A percentile compares a stretch with the other conserved stretches of the same genome.
Conservation (phyloP, 805 yeast genomes). For the Candida chilensis region DNA sequence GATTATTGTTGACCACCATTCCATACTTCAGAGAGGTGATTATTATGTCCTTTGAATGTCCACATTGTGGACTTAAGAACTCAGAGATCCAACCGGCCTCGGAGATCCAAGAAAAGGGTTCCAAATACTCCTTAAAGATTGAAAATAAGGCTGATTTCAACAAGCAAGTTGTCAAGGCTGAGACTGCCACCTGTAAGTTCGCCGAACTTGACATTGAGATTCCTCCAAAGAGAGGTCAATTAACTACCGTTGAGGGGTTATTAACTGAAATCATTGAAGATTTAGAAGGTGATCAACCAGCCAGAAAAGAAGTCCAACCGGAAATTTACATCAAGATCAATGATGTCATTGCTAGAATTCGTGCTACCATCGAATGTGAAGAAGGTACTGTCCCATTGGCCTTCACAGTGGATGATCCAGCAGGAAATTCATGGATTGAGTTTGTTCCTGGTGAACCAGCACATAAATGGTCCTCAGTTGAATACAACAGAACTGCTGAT, state of each 20-base stretch:
- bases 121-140: slow-evolving; percentile 59
- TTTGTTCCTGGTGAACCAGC: slow-evolving; percentile 78
- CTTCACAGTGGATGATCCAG: slow-evolving; percentile 79
- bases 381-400: slow-evolving; percentile 68
- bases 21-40: slow-evolving; percentile 90
- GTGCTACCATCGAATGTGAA: slow-evolving; percentile 54
- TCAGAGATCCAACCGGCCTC: slow-evolving; percentile 96
- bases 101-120: slow-evolving; percentile 81
- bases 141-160: slow-evolving; percentile 67
- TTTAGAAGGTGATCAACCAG: slow-evolving; percentile 71
- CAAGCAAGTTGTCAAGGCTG: slow-evolving; percentile 89
- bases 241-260: slow-evolving; percentile 88
- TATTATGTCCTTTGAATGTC: slow-evolving; percentile 91
- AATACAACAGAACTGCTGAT: slow-evolving; percentile 77
- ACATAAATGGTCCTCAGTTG: slow-evolving; percentile 83
- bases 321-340: slow-evolving; percentile 70
- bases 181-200: slow-evolving; percentile 73
- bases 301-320: slow-evolving; percentile 67
- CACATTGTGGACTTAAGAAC: slow-evolving; percentile 88
- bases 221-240: slow-evolving; percentile 90
- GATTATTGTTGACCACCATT: slow-evolving; percentile 76
- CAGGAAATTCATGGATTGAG: slow-evolving; percentile 97
- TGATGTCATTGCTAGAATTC: slow-evolving; percentile 53
- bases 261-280: slow-evolving; percentile 78
- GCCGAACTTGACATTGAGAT: slow-evolving; percentile 85